Percentiles rank a stretch among this genome's conserved stretches.
Conservation (phyloP, 2,329 filamentous ascomycete genomes). For the Diaporthe aspalathi region DNA sequence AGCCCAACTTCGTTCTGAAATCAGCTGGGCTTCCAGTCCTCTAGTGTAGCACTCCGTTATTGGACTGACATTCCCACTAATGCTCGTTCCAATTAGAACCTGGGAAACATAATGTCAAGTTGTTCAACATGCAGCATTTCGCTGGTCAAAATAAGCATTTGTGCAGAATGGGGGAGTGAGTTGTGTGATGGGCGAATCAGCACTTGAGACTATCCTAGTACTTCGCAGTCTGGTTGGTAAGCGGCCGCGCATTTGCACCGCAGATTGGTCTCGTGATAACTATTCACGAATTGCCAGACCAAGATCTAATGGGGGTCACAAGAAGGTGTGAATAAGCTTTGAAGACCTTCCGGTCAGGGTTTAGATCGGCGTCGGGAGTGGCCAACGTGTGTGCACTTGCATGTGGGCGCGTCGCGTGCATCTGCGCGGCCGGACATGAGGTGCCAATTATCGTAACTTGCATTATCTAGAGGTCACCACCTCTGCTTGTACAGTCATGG, state of each 20-base stretch:
- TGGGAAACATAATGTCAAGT: no score
- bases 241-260: neutral
- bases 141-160: no score
- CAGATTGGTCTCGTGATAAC: neutral
- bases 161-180: no score
- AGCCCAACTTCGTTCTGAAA: no score
- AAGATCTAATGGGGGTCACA: neutral
- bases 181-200: neutral
- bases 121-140: no score
- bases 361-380: constrained; percentile 1
- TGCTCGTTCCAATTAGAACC: no score
- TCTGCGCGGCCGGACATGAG: constrained; percentile 8
- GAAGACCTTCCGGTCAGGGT: constrained; percentile 14
- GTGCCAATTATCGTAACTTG: neutral
- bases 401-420: neutral
- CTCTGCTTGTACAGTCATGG: constrained; percentile 5
- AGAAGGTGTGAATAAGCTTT: constrained; percentile 23
- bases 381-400: constrained; percentile 8
- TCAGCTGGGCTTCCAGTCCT: no score
- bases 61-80: no score
- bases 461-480: constrained; percentile 24
- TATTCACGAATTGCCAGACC: neutral
- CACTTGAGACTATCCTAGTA: neutral
- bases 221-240: neutral
- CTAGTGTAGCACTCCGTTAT: no score